Percentiles rank a stretch among this genome's conserved stretches.
Conservation (phyloP, 75 land plant genomes). For the Picea glauca region DNA sequence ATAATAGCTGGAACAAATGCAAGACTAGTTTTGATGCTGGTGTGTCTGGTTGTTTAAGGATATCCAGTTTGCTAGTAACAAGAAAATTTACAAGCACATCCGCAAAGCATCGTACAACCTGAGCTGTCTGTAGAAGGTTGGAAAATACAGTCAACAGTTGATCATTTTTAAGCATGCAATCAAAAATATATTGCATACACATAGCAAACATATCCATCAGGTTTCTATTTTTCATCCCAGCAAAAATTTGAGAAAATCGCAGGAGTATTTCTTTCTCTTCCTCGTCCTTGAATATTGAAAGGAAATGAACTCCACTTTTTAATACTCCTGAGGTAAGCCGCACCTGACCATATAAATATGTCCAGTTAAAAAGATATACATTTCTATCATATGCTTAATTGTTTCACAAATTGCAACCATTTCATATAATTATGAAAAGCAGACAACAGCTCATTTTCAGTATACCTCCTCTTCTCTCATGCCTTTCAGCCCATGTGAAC, state of each 20-base stretch:
- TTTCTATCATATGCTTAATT: not conserved
- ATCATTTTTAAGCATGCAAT: conserved; percentile 78
- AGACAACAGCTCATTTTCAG: conserved; percentile 50
- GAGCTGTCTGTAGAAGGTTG: conserved; percentile 69
- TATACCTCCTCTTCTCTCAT: conserved; percentile 98
- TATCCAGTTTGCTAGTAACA: conserved; percentile 81
- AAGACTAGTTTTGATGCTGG: conserved; percentile 89
- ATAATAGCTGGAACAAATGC: conserved; percentile 84
- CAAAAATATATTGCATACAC: conserved; percentile 95
- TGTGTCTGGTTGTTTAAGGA: conserved; percentile 86
- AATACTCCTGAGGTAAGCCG: conserved; percentile 89
- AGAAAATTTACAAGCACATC: conserved; percentile 94
- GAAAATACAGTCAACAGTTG: conserved; percentile 83
- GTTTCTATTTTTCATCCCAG: conserved; percentile 95
- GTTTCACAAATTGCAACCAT: not conserved
- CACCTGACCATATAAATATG: conserved; percentile 37
- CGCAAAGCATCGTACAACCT: conserved; percentile 79
- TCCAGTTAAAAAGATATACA: not conserved
- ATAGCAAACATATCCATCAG: conserved; percentile 97
- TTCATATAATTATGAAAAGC: not conserved
- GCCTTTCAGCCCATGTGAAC: conserved; percentile 65
- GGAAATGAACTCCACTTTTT: conserved; percentile 92
- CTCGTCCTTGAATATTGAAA: conserved; percentile 91
- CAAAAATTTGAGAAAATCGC: conserved; percentile 77
- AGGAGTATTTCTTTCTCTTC: conserved; percentile 93